Base-by-base conservation (phyloP, 164 flowering plant genomes). In the Piper betle region DNA sequence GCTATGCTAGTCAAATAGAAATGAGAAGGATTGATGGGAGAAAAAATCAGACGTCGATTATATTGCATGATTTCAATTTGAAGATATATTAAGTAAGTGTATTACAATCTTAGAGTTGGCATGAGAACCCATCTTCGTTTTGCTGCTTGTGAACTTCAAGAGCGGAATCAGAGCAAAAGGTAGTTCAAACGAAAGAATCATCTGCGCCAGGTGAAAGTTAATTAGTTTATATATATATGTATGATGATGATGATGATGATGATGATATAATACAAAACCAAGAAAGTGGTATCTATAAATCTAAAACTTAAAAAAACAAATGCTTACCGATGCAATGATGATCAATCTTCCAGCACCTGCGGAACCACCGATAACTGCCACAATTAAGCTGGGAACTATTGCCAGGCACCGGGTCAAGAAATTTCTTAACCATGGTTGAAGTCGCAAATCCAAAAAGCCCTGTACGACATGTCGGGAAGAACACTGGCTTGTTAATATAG, bases 161-260 rank as follows among this genome's bases (percentile, higher is more conserved):
- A 88, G 94, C 33, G 97, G 97, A 66, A 91, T 75, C 42, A 91
- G 85, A 67, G 97, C 91, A 74, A 91, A 91, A n/a, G 97, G 97
- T 37, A 91, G 92, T 68, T 91, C 97, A 72, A 91, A 91, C 40
- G 97, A 91, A 61, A 91, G 77, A 64, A 91, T 86, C 97, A 91
- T 91, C 97, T 91, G 86, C 67, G 33, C 6, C 3, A 9, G 50
- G 50, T 46, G 50, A 46, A 46, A 46, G 33, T 2, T 1, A 6
- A 46, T 12, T 10, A 46, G 6, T 2, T 10, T 2, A 2, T 46
- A 46, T 10, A 46, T 46, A 46, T 1, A 25, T n/a, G n/a, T n/a
- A n/a, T n/a, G n/a, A n/a, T n/a, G n/a, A n/a, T n/a, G n/a, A n/a
- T n/a, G n/a, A n/a, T n/a, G n/a, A n/a, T n/a, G n/a, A n/a, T 25